Base-by-base conservation (phyloP, 208 protist genomes). In the Trypanosoma conorhini region DNA sequence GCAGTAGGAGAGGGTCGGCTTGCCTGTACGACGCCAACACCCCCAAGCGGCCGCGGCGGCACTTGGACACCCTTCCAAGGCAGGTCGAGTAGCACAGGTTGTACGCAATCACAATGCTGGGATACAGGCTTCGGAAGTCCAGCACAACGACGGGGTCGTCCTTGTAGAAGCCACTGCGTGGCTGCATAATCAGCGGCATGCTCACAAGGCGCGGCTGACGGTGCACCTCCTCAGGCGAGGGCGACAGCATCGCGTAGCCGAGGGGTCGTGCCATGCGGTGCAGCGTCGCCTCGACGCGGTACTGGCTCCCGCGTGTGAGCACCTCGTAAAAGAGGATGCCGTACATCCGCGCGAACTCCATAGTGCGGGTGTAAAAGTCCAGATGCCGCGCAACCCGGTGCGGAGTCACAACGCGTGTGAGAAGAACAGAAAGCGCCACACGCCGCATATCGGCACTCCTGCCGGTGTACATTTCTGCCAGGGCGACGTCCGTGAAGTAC, bases 61-160 rank as follows among this genome's bases (percentile, higher is more conserved):
- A 1, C 22, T 74, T 64, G 5, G 33, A 26, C 57, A 95, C 82
- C 30, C 83, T 69, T 10, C 88, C 90, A 22, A 95, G 56, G 55
- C 86, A 95, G 3, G 92, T 95, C 5, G 83, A 97, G 84, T 99
- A 99, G 82, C 99, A 99, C 19, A 99, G 88, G 81, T 99, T 99
- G 87, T 99, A 99, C n/a, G 99, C 99, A 78, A 99, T 99, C 87
- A 99, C 99, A 77, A 99, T 99, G 61, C 98, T 99, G 5, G 99
- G 99, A 91, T 99, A 99, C 51, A 99, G 88, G 55, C 97, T 99
- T 17, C 98, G 92, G 78, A 99, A 99, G 90, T 99, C 99, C 0
- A 99, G 87, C 19, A 99, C 99, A 17, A 99, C 87, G 61, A 99
- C 93, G 3, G 98, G 98, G 67, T 95, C 89, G 21, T 76, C 50